Evolutionary conservation across 495 filamentous ascomycete genomes (phyloP).

Genomic region (Penicillium bialowiezense): DNA sequence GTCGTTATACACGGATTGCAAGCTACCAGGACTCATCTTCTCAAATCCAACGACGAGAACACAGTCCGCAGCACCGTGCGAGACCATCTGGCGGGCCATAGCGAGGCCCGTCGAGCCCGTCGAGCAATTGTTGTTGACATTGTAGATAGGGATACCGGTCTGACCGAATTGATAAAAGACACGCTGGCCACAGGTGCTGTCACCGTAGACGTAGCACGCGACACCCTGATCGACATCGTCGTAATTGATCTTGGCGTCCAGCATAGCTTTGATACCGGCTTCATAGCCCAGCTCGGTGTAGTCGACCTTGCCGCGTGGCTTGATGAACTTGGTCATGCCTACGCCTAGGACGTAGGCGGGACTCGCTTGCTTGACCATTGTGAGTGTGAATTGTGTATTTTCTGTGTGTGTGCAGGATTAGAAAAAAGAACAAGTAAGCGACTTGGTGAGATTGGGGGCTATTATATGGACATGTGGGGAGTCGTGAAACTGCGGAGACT

Average conservation of each 20-base stretch:
- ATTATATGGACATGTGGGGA: slow-evolving; percentile 1
- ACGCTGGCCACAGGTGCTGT: slow-evolving; percentile 91
- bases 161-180: slow-evolving; percentile 99
- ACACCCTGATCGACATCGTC: slow-evolving; percentile 94
- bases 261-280: slow-evolving; percentile 91
- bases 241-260: slow-evolving; percentile 93
- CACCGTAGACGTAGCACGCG: slow-evolving; percentile 97
- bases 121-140: slow-evolving; percentile 98
- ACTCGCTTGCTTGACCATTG: slow-evolving; percentile 47
- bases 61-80: slow-evolving; percentile 76
- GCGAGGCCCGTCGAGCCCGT: slow-evolving; percentile 86
- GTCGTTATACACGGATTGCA: slow-evolving; percentile 79
- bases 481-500: slow-evolving; percentile 20
- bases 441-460: not conserved
- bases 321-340: slow-evolving; percentile 99
- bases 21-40: slow-evolving; percentile 92
- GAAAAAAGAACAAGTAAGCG: too few species aligned
- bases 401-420: not conserved
- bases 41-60: slow-evolving; percentile 93
- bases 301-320: slow-evolving; percentile 81
- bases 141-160: slow-evolving; percentile 92
- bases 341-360: slow-evolving; percentile 90
- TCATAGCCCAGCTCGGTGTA: slow-evolving; percentile 80
- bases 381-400: too few species aligned
- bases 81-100: slow-evolving; percentile 79